Evolutionary conservation across 148 eudicot species (phyloP), one percentile per base, ranked within the genome.

Genomic region (Arbutus unedo): DNA sequence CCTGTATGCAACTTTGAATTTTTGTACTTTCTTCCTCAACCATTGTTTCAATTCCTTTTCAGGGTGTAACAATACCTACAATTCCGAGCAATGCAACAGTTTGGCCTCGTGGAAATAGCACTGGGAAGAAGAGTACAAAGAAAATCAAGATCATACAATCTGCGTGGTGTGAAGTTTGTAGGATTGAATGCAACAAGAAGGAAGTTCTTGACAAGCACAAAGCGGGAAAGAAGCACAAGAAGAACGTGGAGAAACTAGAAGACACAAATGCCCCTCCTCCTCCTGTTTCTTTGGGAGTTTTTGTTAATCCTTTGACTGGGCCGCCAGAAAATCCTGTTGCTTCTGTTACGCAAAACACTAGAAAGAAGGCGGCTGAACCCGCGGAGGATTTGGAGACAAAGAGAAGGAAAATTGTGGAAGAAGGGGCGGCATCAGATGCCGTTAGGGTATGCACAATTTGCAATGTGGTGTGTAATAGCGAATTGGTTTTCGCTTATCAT

Each of bases 381-480:
- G 16, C 18, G 2, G 89, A 90, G n/a, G 88, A 87, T 78, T 54
- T 86, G 81, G 91, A 86, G 81, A 81, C 85, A 2, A 91, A 91
- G 82, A 88, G 73, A 54, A 81, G 85, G 85, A 91, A 86, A 75
- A 83, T 91, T 53, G 45, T 87, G 86, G 85, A 82, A 62, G 84
- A 88, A 68, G 92, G 93, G 3, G 86, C 91, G 2, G 82, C 86
- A 10, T 84, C 73, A 31, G 74, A 82, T 53, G 60, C 84, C 8
- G 86, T 88, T 14, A 85, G 85, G 74, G 84, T 73, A 10, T 91
- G 93, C 77, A 70, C 14, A 3, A 21, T 86, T 8, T 90, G 93
- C 77, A 90, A 91, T 76, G 90, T 89, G 25, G 88, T 90, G 23
- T 91, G 93, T 78, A 91, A 89, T 31, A 90, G 90, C 66, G 92